Percentiles rank a stretch among this genome's conserved stretches.
These are phyloP conservation scores for Hemisphaericaspora nanyangensis DNA, from an alignment of 805 yeast genomes.

Conservation along the genomic window DNA sequence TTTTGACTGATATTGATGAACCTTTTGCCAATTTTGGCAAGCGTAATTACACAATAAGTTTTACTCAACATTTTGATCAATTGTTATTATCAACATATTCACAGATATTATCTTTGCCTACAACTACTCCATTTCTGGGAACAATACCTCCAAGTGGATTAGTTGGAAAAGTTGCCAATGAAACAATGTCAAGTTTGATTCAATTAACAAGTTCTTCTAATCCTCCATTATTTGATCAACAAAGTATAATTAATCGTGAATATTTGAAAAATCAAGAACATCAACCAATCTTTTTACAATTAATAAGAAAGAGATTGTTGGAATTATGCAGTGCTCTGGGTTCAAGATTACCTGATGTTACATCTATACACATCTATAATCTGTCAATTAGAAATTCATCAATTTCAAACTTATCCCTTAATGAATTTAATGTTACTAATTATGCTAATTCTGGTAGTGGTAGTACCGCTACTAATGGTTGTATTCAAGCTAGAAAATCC, in stretches of 20 bases:
- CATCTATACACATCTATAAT: constrained; percentile 20
- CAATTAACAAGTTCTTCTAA: constrained; percentile 12
- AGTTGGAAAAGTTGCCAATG: constrained; percentile 41
- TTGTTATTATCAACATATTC: constrained; percentile 31
- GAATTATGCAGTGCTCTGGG: constrained; percentile 31
- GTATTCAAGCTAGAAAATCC: constrained; percentile 17
- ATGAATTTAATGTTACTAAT: constrained; percentile 34
- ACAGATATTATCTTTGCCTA: constrained; percentile 36
- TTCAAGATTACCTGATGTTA: constrained; percentile 20
- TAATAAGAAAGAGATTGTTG: constrained; percentile 37
- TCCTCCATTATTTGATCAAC: constrained; percentile 28
- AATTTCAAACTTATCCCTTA: constrained; percentile 37
- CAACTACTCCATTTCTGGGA: constrained; percentile 45
- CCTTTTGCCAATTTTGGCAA: constrained; percentile 13
- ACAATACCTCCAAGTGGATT: constrained; percentile 41
- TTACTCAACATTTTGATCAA: constrained; percentile 35
- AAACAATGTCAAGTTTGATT: constrained; percentile 29
- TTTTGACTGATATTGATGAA: constrained; percentile 39
- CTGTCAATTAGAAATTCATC: constrained; percentile 28
- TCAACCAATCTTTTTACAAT: constrained; percentile 39
- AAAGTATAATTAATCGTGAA: constrained; percentile 29
- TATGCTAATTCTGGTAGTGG: constrained; percentile 15
- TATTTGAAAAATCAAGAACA: constrained; percentile 25
- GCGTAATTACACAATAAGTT: constrained; percentile 30
- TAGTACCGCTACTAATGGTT: constrained; percentile 1